Evolutionary conservation across 768 basidiomycete genomes (phyloP), one percentile per base, ranked within the genome.

Genomic region (Lepiota subincarnata): DNA sequence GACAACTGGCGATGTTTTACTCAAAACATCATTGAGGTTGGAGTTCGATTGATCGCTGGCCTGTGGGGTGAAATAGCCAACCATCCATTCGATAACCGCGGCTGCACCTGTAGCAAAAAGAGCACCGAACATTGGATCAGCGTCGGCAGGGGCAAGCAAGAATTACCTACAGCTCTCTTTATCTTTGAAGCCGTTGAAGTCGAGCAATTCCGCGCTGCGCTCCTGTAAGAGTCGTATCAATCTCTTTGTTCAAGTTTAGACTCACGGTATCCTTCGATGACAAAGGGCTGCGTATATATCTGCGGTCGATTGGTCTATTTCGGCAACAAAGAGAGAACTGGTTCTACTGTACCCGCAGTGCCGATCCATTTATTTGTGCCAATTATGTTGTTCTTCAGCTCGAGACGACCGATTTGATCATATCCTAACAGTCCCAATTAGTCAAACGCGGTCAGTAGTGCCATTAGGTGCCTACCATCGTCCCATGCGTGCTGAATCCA

Each of bases 401-500:
- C 52, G 12, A 80, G 80, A 2, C 94, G 93, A 55, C 53, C 53
- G 35, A 86, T 78, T 18, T 63, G 62, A 64, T 97, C 93, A 60
- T 82, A 94, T 0, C 91, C 93, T 77, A 41, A 0, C 6, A 22
- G 34, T 28, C 13, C 18, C 5, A 24, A 26, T 52, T 47, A 40
- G 45, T 22, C 12, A 35, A 38, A 36, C 14, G 77, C 48, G 38
- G 8, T 39, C 24, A 20, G n/a, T 34, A 43, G 20, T 19, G 26
- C 6, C 8, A 34, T 45, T 19, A 22, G 12, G 24, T 11, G 54
- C 5, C 42, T 50, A 84, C 90, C 89, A 34, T 71, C 71, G 35
- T 72, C 68, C 93, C 93, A 97, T 2, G 92, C 92, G 51, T 77
- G 73, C 65, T 96, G 88, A 41, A 97, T 83, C 84, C 86, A 86